These are phyloP conservation scores for Fraxinus americana DNA, from an alignment of 257 asterid species.

Conservation along the genomic window DNA sequence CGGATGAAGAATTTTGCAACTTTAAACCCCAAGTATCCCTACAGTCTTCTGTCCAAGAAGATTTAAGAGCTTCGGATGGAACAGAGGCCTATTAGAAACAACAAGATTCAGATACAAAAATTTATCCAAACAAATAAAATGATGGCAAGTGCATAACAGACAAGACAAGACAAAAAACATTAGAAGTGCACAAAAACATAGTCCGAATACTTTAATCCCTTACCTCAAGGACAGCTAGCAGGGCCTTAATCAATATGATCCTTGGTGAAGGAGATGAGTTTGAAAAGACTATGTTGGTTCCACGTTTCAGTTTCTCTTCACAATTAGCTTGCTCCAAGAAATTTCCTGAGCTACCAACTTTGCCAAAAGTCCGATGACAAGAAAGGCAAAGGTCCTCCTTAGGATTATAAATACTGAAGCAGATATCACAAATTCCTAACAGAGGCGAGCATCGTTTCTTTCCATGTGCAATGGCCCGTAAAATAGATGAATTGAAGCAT, in stretches of 20 bases:
- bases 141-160: conserved; percentile 8
- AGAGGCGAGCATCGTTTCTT: conserved; percentile 61
- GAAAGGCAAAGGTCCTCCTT: conserved; percentile 50
- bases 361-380: conserved; percentile 36
- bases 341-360: conserved; percentile 31
- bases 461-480: conserved; percentile 58
- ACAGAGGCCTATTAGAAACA: conserved; percentile 61
- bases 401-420: conserved; percentile 52
- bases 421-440: conserved; percentile 64
- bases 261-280: conserved; percentile 56
- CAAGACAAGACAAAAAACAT: conserved; percentile 16
- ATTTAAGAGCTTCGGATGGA: conserved; percentile 75
- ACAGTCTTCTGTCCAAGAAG: conserved; percentile 78
- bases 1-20: conserved; percentile 60
- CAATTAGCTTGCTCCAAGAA: conserved; percentile 30
- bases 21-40: conserved; percentile 76
- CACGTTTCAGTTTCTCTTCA: conserved; percentile 38
- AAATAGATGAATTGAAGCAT: conserved; percentile 54
- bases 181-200: conserved; percentile 13
- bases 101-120: background rate
- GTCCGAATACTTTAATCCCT: conserved; percentile 14
- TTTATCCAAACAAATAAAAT: background rate
- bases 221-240: conserved; percentile 77
- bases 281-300: conserved; percentile 27
- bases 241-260: conserved; percentile 70